Conservation (phyloP, 768 basidiomycete species). For the Galerina marginata region DNA sequence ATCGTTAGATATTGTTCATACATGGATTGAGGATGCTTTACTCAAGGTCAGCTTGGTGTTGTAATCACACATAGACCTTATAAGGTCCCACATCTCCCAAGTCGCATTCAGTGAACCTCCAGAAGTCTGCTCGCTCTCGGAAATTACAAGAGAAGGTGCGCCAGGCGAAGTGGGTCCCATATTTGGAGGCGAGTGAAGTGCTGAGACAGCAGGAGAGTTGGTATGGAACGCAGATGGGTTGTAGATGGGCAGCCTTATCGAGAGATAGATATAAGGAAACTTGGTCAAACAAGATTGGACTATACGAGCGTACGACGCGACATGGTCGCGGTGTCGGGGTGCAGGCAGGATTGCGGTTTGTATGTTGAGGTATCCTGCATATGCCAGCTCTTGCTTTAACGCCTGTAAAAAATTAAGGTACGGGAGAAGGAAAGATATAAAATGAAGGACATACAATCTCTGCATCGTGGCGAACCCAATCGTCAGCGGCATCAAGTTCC, state of each 20-base stretch:
- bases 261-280: conserved; percentile 76
- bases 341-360: conserved; percentile 87
- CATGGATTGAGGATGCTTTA: conserved; percentile 38
- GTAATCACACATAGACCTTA: conserved; percentile 89
- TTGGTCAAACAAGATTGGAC: conserved; percentile 78
- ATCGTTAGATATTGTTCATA: conserved; percentile 8
- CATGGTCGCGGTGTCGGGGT: conserved; percentile 80
- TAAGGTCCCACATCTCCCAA: conserved; percentile 99
- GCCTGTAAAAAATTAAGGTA: conserved; percentile 55
- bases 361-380: conserved; percentile 91
- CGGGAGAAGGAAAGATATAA: conserved; percentile 12
- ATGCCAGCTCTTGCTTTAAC: conserved; percentile 89
- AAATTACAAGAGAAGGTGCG: conserved; percentile 44
- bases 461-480: conserved; percentile 94
- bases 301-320: conserved; percentile 92
- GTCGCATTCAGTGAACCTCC: conserved; percentile 72
- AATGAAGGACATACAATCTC: conserved; percentile 72
- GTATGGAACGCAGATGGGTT: conserved; percentile 50
- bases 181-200: conserved; percentile 9
- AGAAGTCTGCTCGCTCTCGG: conserved; percentile 37
- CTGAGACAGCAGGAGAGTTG: conserved; percentile 6
- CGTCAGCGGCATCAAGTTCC: conserved; percentile 90
- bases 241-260: conserved; percentile 83
- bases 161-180: conserved; percentile 20
- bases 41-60: conserved; percentile 74